Evolutionary conservation across 2,329 filamentous ascomycete species (phyloP).

Genomic region (Pseudogymnoascus sp.): DNA sequence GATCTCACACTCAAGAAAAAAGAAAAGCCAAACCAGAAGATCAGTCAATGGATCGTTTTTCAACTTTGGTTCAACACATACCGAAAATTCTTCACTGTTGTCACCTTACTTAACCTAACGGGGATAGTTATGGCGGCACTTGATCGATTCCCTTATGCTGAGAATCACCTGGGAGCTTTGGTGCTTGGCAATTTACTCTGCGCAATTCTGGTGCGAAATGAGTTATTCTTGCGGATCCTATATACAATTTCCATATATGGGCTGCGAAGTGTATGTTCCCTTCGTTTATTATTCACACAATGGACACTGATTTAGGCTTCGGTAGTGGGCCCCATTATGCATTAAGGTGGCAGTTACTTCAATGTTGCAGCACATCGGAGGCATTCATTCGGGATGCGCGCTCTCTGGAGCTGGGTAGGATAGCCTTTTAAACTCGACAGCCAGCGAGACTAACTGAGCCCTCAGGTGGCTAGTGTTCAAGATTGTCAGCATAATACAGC

Average conservation of each 20-base stretch:
- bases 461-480: constrained; percentile 34
- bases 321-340: constrained; percentile 32
- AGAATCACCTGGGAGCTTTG: constrained; percentile 32
- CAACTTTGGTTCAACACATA: constrained; percentile 36
- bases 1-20: constrained; percentile 11
- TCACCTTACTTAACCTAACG: constrained; percentile 30
- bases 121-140: constrained; percentile 31
- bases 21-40: constrained; percentile 19
- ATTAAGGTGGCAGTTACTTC: constrained; percentile 32
- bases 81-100: constrained; percentile 34
- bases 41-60: constrained; percentile 29
- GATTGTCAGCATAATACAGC: constrained; percentile 31
- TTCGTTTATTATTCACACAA: not conserved
- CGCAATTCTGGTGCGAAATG: constrained; percentile 35
- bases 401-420: constrained; percentile 32
- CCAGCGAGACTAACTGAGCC: constrained; percentile 13
- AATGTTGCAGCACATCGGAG: constrained; percentile 34
- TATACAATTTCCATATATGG: constrained; percentile 34
- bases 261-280: constrained; percentile 28
- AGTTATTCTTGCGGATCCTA: constrained; percentile 32
- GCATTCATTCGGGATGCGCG: constrained; percentile 35
- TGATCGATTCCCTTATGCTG: constrained; percentile 30
- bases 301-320: constrained; percentile 10
- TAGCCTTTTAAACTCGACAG: not conserved
- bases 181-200: constrained; percentile 33